Conservation (phyloP, 129 eudicot genomes). For the Oenanthe sinensis region DNA sequence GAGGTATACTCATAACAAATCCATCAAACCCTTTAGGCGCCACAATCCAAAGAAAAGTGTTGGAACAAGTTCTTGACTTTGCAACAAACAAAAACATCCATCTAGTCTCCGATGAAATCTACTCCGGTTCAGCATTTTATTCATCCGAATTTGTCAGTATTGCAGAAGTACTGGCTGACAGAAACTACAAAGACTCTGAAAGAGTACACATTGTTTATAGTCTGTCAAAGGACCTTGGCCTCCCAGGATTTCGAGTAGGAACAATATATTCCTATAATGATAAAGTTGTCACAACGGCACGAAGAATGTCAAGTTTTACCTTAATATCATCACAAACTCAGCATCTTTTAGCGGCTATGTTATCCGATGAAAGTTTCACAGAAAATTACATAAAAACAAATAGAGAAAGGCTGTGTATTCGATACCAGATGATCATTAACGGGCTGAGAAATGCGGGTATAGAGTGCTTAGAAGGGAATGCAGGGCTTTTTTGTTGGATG, state of each 20-base stretch:
- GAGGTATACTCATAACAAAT: constrained; percentile 73
- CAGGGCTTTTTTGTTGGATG: constrained; percentile 96
- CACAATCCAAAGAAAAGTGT: constrained; percentile 43
- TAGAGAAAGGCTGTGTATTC: constrained; percentile 49
- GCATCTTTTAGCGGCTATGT: constrained; percentile 63
- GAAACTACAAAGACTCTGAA: constrained; percentile 50
- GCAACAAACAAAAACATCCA: constrained; percentile 59
- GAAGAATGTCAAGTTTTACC: constrained; percentile 92
- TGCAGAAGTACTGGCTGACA: constrained; percentile 54
- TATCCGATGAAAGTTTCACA: constrained; percentile 52
- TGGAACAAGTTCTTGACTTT: constrained; percentile 58
- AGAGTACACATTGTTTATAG: constrained; percentile 88
- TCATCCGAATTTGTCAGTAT: constrained; percentile 63
- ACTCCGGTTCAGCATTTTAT: constrained; percentile 76
- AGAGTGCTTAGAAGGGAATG: constrained; percentile 73
- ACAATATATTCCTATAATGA: constrained; percentile 79
- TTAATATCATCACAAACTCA: constrained; percentile 91
- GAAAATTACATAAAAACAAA: constrained; percentile 50
- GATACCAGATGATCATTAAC: constrained; percentile 54
- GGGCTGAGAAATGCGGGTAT: constrained; percentile 74
- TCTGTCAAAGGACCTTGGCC: constrained; percentile 84
- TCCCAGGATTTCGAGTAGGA: constrained; percentile 89
- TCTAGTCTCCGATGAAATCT: constrained; percentile 87
- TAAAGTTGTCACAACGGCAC: constrained; percentile 66
- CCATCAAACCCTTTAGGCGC: constrained; percentile 94